These are phyloP conservation scores for Fraxinus dipetala DNA, from an alignment of 305 asterid genomes.

Conservation along the genomic window DNA sequence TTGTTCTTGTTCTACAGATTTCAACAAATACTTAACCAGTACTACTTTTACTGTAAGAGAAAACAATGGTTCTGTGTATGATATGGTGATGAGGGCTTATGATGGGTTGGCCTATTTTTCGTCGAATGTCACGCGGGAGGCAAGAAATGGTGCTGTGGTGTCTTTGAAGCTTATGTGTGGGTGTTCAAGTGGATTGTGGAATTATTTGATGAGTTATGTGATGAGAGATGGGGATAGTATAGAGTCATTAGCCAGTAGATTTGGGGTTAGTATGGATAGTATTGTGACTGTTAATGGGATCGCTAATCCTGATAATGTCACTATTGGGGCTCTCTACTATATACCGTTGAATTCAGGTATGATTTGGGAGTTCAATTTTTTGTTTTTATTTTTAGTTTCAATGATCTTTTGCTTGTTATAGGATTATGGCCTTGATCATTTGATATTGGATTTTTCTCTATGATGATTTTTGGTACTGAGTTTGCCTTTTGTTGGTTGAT, in stretches of 20 bases:
- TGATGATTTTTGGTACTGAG: constrained; percentile 15
- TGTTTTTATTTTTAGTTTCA: neutral
- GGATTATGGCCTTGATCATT: constrained; percentile 15
- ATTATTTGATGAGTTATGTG: constrained; percentile 91
- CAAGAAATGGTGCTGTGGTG: constrained; percentile 76
- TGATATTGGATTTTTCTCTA: neutral
- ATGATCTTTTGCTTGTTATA: constrained; percentile 1
- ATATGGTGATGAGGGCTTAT: constrained; percentile 63
- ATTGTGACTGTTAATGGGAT: constrained; percentile 75
- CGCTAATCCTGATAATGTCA: constrained; percentile 75
- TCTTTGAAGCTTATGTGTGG: constrained; percentile 78
- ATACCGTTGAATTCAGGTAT: constrained; percentile 85
- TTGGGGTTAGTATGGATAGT: constrained; percentile 97
- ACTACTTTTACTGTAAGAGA: constrained; percentile 77
- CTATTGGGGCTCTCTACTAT: constrained; percentile 72
- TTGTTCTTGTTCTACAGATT: constrained; percentile 71
- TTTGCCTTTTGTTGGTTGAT: constrained; percentile 14
- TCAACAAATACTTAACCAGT: constrained; percentile 56
- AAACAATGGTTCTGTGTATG: constrained; percentile 64
- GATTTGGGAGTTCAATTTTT: neutral
- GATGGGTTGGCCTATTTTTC: constrained; percentile 78
- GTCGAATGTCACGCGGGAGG: constrained; percentile 60
- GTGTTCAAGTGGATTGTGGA: constrained; percentile 93
- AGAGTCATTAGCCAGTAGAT: constrained; percentile 80
- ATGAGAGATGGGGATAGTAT: constrained; percentile 76